Evolutionary conservation across 768 basidiomycete species (phyloP).

Genomic region (Clitopilus passeckerianus): DNA sequence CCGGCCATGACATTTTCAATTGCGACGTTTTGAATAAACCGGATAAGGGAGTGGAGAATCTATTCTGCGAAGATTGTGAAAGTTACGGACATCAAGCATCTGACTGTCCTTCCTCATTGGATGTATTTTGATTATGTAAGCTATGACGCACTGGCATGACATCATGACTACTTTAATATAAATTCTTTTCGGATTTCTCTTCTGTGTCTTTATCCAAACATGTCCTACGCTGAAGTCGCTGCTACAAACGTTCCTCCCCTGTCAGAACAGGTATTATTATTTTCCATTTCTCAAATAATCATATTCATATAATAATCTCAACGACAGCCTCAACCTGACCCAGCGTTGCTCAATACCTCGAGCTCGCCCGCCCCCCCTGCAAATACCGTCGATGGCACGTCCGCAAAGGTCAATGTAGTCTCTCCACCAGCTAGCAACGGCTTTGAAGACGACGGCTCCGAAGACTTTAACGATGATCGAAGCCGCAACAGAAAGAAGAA

Average conservation of each 20-base stretch:
- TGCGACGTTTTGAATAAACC: slow-evolving; percentile 67
- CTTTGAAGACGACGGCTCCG: slow-evolving; percentile 13
- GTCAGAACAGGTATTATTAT: slow-evolving; percentile 33
- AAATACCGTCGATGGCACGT: slow-evolving; percentile 36
- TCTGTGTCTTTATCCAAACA: slow-evolving; percentile 17
- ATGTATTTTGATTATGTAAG: slow-evolving; percentile 62
- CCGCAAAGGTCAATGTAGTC: slow-evolving; percentile 54
- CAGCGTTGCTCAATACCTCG: slow-evolving; percentile 45
- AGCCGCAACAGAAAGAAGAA: slow-evolving; percentile 11
- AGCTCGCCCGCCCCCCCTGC: slow-evolving; percentile 33
- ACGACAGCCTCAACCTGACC: slow-evolving; percentile 59
- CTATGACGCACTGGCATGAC: slow-evolving; percentile 8
- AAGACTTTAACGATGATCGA: slow-evolving; percentile 9
- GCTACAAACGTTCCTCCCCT: slow-evolving; percentile 50
- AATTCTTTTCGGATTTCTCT: slow-evolving; percentile 2
- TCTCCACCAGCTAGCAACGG: slow-evolving; percentile 34
- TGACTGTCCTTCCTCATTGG: slow-evolving; percentile 81
- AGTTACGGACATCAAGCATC: slow-evolving; percentile 68
- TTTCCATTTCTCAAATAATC: not conserved
- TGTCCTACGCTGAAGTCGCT: slow-evolving; percentile 74
- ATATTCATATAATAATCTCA: not conserved
- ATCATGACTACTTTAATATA: slow-evolving; percentile 4
- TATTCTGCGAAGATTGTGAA: slow-evolving; percentile 85
- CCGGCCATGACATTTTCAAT: slow-evolving; percentile 83
- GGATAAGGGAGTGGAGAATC: slow-evolving; percentile 18